phyloP scores from a whole-genome alignment of 169 alveolate species.

The Plasmodium knowlesi region DNA sequence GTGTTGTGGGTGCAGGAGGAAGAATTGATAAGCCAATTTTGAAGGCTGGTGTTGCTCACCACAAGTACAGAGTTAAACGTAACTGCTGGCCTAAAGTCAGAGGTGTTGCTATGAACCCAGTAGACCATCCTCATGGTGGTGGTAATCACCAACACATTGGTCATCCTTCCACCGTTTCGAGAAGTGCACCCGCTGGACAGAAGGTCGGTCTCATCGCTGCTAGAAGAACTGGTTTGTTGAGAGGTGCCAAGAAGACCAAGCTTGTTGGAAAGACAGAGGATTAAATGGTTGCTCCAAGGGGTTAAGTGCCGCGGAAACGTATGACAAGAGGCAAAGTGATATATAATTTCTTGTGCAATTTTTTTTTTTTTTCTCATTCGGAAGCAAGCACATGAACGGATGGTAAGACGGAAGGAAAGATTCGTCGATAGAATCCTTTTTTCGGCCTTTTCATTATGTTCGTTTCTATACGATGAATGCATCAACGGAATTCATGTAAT shows the following conservation, averaged over 20 bases:
- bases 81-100: constrained; percentile 99
- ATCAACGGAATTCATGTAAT: neutral
- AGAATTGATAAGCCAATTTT: constrained; percentile 99
- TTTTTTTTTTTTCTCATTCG: neutral
- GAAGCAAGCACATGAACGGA: neutral
- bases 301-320: neutral
- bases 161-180: constrained; percentile 98
- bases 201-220: constrained; percentile 99
- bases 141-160: constrained; percentile 99
- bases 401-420: neutral
- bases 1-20: constrained; percentile 99
- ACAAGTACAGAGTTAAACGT: constrained; percentile 98
- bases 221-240: constrained; percentile 99
- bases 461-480: neutral
- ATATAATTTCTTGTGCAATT: neutral
- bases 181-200: constrained; percentile 99
- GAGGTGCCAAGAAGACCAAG: constrained; percentile 96
- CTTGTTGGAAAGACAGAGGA: constrained; percentile 77
- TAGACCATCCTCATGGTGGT: constrained; percentile 99
- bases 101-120: constrained; percentile 99
- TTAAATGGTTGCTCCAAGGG: neutral
- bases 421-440: neutral
- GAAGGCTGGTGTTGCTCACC: constrained; percentile 99
- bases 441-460: neutral
- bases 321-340: neutral